These are phyloP conservation scores for Coemansia sp. DNA, from an alignment of 192 early-diverging fungal genomes.

Conservation along the genomic window DNA sequence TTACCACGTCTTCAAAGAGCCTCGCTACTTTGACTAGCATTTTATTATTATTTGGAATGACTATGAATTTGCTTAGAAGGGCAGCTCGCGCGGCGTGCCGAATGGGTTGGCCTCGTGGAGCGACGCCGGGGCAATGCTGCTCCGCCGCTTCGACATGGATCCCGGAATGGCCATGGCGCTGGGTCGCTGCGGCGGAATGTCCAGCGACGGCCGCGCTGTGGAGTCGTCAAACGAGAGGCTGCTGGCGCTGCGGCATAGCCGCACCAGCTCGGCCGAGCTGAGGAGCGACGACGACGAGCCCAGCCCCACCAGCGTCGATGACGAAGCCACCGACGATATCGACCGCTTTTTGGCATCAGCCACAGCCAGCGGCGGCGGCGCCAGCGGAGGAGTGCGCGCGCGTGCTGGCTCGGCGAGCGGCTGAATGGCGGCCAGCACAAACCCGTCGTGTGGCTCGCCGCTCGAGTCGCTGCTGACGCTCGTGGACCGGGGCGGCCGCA, in stretches of 20 bases:
- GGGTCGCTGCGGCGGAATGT: neutral
- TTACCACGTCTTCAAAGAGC: slow-evolving; percentile 78
- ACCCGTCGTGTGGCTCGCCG: slow-evolving; percentile 46
- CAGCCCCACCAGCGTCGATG: slow-evolving; percentile 30
- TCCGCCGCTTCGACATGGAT: slow-evolving; percentile 32
- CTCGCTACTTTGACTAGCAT: slow-evolving; percentile 63
- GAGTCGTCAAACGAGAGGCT: slow-evolving; percentile 41
- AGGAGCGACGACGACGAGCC: slow-evolving; percentile 11
- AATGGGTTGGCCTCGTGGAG: slow-evolving; percentile 15
- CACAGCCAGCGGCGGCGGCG: no score
- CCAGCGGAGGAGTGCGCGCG: slow-evolving; percentile 14
- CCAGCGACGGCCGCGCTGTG: slow-evolving; percentile 40
- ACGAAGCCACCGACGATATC: slow-evolving; percentile 41
- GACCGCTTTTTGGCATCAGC: slow-evolving; percentile 28
- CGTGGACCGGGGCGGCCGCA: slow-evolving; percentile 9
- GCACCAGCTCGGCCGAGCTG: slow-evolving; percentile 27
- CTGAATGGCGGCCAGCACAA: slow-evolving; percentile 36
- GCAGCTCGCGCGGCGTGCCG: slow-evolving; percentile 19
- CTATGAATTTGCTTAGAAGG: slow-evolving; percentile 7
- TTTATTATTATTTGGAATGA: neutral
- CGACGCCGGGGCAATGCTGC: neutral
- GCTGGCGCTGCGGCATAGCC: slow-evolving; percentile 44
- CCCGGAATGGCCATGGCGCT: slow-evolving; percentile 24
- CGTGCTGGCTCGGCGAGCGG: slow-evolving; percentile 46
- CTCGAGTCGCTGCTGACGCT: neutral